phyloP scores from a whole-genome alignment of 805 yeast species.

The Wickerhamiella australiensis region DNA sequence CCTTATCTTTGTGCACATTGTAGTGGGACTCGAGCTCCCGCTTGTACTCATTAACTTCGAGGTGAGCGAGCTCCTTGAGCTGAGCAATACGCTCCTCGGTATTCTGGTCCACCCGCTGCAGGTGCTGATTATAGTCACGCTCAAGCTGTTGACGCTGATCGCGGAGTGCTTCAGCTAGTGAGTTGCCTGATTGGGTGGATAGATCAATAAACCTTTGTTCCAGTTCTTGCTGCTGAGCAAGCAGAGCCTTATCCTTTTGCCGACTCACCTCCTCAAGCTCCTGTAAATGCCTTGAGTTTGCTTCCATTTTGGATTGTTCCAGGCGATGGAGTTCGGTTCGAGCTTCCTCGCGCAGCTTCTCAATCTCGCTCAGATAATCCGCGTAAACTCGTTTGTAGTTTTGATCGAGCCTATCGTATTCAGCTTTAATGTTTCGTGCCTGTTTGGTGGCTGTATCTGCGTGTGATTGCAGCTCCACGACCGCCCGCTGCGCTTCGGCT shows the following conservation, averaged over 20 bases:
- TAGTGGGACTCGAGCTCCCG: background rate
- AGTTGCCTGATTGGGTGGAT: background rate
- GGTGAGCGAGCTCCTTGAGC: background rate
- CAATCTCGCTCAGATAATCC: background rate
- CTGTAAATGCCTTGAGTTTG: background rate
- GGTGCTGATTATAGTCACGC: background rate
- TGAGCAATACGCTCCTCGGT: background rate
- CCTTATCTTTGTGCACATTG: background rate
- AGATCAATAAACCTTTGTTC: background rate
- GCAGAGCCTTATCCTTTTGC: background rate
- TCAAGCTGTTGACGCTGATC: background rate
- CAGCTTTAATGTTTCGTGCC: background rate
- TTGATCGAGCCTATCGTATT: background rate
- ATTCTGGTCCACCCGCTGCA: background rate
- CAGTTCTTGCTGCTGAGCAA: background rate
- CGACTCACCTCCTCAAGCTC: background rate
- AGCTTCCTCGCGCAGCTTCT: background rate
- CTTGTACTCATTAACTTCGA: constrained; percentile 1
- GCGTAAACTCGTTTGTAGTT: background rate
- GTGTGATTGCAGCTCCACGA: background rate
- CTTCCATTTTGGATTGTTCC: background rate
- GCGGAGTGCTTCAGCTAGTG: background rate
- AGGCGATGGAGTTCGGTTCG: background rate
- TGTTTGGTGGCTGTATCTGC: background rate
- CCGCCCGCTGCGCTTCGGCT: background rate